Conservation (phyloP, 345 rosid species). For the Gossypium rotundifolium region DNA sequence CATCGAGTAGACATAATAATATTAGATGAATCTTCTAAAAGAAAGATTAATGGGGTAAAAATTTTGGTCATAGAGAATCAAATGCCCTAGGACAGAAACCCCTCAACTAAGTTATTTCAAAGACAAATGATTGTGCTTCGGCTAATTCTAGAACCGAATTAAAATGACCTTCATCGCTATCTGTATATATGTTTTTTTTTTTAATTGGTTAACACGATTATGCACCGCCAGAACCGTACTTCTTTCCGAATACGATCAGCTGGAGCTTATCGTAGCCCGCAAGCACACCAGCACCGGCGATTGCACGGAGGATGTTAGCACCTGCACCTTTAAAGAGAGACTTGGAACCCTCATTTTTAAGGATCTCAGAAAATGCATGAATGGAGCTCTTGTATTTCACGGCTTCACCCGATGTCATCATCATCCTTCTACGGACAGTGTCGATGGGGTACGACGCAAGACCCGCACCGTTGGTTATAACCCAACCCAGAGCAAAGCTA, state of each 20-base stretch:
- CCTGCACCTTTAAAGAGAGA: conserved; percentile 52
- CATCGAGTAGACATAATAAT: neutral
- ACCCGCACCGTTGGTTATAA: conserved; percentile 43
- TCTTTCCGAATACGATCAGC: conserved; percentile 36
- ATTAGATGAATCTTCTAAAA: neutral
- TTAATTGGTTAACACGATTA: neutral
- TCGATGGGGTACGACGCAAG: conserved; percentile 37
- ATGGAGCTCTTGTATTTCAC: conserved; percentile 30
- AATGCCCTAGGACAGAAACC: neutral
- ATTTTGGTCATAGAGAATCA: neutral
- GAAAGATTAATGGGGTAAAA: neutral
- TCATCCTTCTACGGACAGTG: neutral
- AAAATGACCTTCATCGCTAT: conserved; percentile 12
- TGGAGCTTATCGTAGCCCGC: conserved; percentile 45
- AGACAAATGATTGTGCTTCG: neutral
- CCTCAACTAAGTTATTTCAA: neutral
- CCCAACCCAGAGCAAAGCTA: conserved; percentile 28
- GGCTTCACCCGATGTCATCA: neutral
- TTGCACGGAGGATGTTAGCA: conserved; percentile 42
- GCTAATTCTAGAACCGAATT: neutral
- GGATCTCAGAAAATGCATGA: conserved; percentile 31
- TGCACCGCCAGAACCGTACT: conserved; percentile 44
- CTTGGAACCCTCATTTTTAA: conserved; percentile 36
- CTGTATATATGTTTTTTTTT: neutral
- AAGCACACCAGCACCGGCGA: conserved; percentile 51